Base-by-base conservation (phyloP, 257 asterid species). In the Knoxia roxburghii region DNA sequence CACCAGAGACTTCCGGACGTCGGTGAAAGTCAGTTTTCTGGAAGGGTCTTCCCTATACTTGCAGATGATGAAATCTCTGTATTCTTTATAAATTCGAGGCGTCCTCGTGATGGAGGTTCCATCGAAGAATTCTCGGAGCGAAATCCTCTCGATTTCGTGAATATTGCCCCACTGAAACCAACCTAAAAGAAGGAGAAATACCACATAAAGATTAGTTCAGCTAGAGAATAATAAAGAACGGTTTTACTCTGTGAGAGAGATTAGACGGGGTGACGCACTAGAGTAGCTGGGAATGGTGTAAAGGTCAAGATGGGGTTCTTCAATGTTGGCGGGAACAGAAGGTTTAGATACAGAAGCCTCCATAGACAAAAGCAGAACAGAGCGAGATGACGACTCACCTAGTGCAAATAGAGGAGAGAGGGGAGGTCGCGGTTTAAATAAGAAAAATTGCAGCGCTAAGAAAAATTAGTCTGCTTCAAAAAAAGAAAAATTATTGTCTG, bases 231-330 rank as follows among this genome's bases (percentile, higher is more conserved):
- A 74, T 64, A 46, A 27, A 24, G 18, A 12, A 1, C 11, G 15
- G 7, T 18, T 40, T 32, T 4, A 26, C 10, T 29, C 1, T 61
- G 37, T 27, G 18, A 63, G 20, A 46, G 18, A 52, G 6, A 58
- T 2, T 56, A 58, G 2, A 20, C 3, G 2, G 26, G 4, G 50
- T 18, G 6, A 69, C 90, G 80, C 79, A 91, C 98, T 91, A 58
- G 98, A 84, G 81, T 79, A 75, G 84, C 95, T 89, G 73, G 98
- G 98, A 58, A 91, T 85, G 63, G 96, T 89, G 79, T 91, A 91
- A 75, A 85, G 88, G 81, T 91, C 98, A 79, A 77, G 77, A 20
- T 85, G 89, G 14, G 65, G 72, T 35, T 70, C 79, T 30, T 63
- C 78, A n/a, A 7, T 49, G 68, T 66, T 45, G 68, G 70, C 46